Percentiles rank a stretch among this genome's conserved stretches.
phyloP scores from a whole-genome alignment of 305 asterid species.

The Fraxinus platypoda region DNA sequence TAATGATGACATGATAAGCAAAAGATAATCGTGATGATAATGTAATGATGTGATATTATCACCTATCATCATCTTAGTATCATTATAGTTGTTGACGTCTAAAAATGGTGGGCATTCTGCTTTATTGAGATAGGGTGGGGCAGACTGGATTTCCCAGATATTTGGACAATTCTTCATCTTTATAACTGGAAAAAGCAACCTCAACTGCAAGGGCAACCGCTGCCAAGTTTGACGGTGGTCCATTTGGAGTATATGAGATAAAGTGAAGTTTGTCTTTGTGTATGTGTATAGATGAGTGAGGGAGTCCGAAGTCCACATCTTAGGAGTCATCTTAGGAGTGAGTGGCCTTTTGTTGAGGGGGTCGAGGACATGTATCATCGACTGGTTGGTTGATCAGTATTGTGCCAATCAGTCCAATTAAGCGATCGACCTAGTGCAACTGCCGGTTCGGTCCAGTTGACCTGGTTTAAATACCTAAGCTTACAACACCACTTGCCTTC shows the following conservation, averaged over 20 bases:
- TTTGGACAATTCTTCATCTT: not conserved
- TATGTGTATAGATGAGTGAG: not conserved
- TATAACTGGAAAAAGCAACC: not conserved
- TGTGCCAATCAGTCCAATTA: not conserved
- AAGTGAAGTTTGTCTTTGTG: not conserved
- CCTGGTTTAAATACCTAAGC: not conserved
- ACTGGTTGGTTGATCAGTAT: not conserved
- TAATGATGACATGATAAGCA: not conserved
- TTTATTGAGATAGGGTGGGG: not conserved
- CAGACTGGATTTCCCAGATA: not conserved
- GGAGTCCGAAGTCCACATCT: not conserved
- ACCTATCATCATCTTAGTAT: not conserved
- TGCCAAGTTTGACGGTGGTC: not conserved
- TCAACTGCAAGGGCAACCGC: not conserved
- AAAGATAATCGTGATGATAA: not conserved
- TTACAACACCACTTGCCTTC: not conserved
- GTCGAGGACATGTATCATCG: not conserved
- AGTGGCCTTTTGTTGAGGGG: not conserved
- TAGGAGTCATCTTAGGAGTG: not conserved
- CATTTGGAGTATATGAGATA: not conserved
- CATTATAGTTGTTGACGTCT: not conserved
- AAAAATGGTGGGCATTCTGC: not conserved
- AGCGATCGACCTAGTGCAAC: not conserved
- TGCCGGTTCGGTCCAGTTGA: not conserved
- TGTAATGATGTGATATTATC: not conserved